Evolutionary conservation across 2,329 filamentous ascomycete genomes (phyloP).

Genomic region (Sporothrix dimorphospora): DNA sequence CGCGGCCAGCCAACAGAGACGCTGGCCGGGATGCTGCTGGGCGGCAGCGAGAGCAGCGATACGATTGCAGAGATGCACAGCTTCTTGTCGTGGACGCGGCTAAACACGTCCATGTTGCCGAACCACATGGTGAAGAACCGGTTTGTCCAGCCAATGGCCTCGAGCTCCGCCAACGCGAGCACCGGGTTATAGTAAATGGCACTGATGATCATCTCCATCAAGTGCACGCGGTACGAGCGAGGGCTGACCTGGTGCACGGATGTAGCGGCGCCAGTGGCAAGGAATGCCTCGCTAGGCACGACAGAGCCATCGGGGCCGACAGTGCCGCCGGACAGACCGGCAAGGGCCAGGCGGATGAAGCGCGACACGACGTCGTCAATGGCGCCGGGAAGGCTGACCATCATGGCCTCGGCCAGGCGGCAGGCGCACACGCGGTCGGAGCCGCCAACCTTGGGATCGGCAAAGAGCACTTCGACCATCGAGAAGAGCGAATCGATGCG

Average conservation of each 20-base stretch:
- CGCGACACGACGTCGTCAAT: constrained; percentile 87
- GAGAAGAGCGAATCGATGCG: constrained; percentile 88
- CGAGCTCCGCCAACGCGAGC: constrained; percentile 83
- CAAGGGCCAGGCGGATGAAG: constrained; percentile 90
- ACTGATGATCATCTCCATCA: constrained; percentile 99
- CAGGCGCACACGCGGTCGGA: constrained; percentile 96
- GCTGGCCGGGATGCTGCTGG: constrained; percentile 84
- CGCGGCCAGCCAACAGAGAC: constrained; percentile 95
- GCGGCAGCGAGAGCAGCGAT: constrained; percentile 76
- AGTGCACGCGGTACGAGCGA: constrained; percentile 91
- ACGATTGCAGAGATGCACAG: constrained; percentile 93
- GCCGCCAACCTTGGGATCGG: constrained; percentile 86
- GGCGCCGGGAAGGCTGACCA: constrained; percentile 88
- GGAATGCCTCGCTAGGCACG: constrained; percentile 28
- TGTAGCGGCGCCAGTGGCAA: constrained; percentile 26
- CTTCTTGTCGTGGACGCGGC: constrained; percentile 97
- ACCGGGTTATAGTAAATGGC: constrained; percentile 95
- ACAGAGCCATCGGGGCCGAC: constrained; percentile 58
- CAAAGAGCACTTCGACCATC: constrained; percentile 96
- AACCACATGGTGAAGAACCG: constrained; percentile 99
- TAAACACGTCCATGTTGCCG: constrained; percentile 90
- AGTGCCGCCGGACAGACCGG: constrained; percentile 60
- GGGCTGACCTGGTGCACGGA: constrained; percentile 63
- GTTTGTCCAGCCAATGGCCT: constrained; percentile 92
- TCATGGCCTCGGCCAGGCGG: constrained; percentile 95